A percentile compares a stretch with the other conserved stretches of the same genome.
Conservation (phyloP, 192 early-diverging fungal genomes). For the Hyaloraphidium curvatum region DNA sequence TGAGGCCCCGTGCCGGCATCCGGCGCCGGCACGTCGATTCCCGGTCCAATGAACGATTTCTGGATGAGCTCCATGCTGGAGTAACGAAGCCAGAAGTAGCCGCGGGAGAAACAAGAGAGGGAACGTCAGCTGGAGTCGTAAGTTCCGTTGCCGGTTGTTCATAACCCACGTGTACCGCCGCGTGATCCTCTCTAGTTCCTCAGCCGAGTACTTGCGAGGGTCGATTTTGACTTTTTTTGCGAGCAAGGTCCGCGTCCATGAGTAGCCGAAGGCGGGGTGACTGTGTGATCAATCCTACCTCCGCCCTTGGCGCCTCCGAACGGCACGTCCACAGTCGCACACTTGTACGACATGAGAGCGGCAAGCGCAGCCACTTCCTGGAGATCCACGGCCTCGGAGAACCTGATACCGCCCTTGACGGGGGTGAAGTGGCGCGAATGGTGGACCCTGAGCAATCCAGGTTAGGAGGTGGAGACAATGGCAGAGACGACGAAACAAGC, state of each 20-base stretch:
- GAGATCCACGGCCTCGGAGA: conserved; percentile 52
- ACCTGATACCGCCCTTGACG: conserved; percentile 69
- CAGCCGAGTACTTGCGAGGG: conserved; percentile 50
- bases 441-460: background rate
- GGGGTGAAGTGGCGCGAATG: conserved; percentile 62
- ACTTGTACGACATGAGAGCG: conserved; percentile 71
- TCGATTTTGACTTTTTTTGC: conserved; percentile 22
- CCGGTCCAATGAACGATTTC: conserved; percentile 70
- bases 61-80: conserved; percentile 54
- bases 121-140: too few species aligned
- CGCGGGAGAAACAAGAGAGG: too few species aligned
- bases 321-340: conserved; percentile 68
- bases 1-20: conserved; percentile 61
- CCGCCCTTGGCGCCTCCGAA: conserved; percentile 36
- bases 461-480: too few species aligned
- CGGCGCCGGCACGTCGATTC: conserved; percentile 59
- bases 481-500: background rate
- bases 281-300: too few species aligned
- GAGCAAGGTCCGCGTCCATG: too few species aligned
- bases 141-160: too few species aligned
- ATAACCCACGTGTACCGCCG: conserved; percentile 61
- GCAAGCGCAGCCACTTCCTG: conserved; percentile 69
- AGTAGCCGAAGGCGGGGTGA: too few species aligned
- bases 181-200: conserved; percentile 60
- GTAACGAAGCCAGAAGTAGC: too few species aligned